Base-by-base conservation (phyloP, 2,329 filamentous ascomycete species). In the Alternaria gansuensis region DNA sequence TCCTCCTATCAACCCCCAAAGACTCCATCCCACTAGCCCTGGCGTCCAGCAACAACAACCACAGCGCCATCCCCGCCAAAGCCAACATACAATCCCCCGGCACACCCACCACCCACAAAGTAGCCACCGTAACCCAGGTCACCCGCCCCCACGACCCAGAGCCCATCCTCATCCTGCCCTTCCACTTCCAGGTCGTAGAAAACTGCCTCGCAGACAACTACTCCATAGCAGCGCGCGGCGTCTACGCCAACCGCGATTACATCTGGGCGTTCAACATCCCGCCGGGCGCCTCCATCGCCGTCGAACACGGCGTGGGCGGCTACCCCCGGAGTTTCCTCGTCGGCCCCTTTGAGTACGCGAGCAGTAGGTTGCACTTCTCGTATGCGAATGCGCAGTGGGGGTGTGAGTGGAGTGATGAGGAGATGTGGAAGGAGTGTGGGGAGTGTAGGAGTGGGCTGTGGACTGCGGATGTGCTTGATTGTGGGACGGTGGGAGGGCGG, bases 381-480 rank as follows among this genome's bases (percentile, higher is more conserved):
- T 66, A 65, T 5, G 11, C 43, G 10, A 53, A 58, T 26, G 43
- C 29, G 13, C 23, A 14, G 39, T 51, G 10, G 7, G 28, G 11
- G 6, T 69, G 67, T 21, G 59, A 31, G 14, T 69, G 67, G 67
- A 39, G 14, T 5, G 67, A 69, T 21, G 21, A 52, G 1, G 56
- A 67, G 56, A 43, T 43, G 4, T 60, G 64, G 60, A 56, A 45
- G 54, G 29, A 36, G 2, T 68, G 67, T 57, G 67, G 67, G 5
- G 64, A 67, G 59, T 69, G 67, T 48, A 52, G 62, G 23, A 58
- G 40, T 28, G 55, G 44, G 5, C 26, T 39, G 5, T 69, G 65
- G 64, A 49, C 23, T 36, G 40, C 17, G 1, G 39, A 13, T 0
- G 2, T n/a, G 23, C 5, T 62, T 33, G 36, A 58, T 28, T 62